Evolutionary conservation across 2,329 filamentous ascomycete species (phyloP).

Genomic region (Diaporthe helianthi): DNA sequence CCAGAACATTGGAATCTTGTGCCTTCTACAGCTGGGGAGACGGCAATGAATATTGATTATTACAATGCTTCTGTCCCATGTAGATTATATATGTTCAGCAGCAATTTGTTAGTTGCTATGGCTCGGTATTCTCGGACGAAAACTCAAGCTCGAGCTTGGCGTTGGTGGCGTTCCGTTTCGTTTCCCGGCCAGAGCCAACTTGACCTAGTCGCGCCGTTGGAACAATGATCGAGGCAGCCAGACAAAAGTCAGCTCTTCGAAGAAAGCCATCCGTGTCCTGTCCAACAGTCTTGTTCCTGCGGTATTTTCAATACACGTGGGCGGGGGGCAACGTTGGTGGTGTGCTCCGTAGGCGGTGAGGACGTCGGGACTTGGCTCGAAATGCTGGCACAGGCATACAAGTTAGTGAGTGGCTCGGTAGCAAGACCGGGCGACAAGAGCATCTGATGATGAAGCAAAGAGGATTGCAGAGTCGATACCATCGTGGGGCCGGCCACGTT

Average conservation of each 20-base stretch:
- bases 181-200: neutral
- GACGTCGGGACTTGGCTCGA: neutral
- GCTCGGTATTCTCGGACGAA: neutral
- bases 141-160: neutral
- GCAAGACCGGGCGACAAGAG: neutral
- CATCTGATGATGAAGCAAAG: neutral
- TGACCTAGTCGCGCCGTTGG: neutral
- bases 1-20: fast-evolving
- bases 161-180: neutral
- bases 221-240: neutral
- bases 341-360: neutral
- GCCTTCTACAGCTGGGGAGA: too few species aligned
- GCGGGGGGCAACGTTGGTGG: neutral
- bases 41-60: too few species aligned
- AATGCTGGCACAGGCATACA: neutral
- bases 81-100: neutral
- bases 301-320: neutral
- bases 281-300: neutral
- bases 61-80: too few species aligned
- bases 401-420: neutral
- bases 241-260: neutral
- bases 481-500: slow-evolving; percentile 15
- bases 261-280: too few species aligned
- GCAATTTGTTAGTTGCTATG: neutral
- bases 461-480: too few species aligned